Evolutionary conservation across 129 eudicot species (phyloP).

Genomic region (Artemisia annua): DNA sequence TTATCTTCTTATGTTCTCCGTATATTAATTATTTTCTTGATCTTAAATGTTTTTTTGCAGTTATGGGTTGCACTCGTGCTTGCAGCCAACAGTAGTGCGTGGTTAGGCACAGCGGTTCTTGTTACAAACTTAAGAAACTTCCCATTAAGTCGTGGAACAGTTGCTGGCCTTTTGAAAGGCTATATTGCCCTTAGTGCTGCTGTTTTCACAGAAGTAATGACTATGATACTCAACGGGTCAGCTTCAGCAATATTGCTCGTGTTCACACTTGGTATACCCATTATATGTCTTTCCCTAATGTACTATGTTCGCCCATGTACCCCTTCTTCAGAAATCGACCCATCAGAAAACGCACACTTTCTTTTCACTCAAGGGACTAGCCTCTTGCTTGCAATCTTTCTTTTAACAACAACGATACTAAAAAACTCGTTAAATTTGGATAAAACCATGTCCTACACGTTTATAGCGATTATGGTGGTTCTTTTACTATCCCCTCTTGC

Average conservation of each 20-base stretch:
- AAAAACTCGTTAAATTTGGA: slow-evolving; percentile 42
- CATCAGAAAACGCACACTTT: slow-evolving; percentile 65
- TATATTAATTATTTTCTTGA: neutral
- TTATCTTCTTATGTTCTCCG: too few relatives aligned
- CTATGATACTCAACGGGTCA: slow-evolving; percentile 67
- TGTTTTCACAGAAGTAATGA: slow-evolving; percentile 71
- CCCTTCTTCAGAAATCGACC: slow-evolving; percentile 68
- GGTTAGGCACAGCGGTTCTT: slow-evolving; percentile 87
- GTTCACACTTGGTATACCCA: slow-evolving; percentile 69
- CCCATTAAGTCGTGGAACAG: slow-evolving; percentile 91
- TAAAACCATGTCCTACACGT: slow-evolving; percentile 41
- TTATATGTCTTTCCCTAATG: slow-evolving; percentile 68
- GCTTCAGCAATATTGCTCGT: slow-evolving; percentile 56
- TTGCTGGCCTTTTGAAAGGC: slow-evolving; percentile 96
- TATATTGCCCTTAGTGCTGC: slow-evolving; percentile 94
- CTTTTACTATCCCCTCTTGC: slow-evolving; percentile 85
- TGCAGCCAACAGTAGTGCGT: slow-evolving; percentile 85
- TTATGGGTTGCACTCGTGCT: slow-evolving; percentile 79
- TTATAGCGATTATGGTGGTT: slow-evolving; percentile 66
- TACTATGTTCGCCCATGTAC: slow-evolving; percentile 84
- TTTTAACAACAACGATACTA: slow-evolving; percentile 77
- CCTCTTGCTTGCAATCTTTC: slow-evolving; percentile 67
- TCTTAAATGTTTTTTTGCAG: slow-evolving; percentile 34
- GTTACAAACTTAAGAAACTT: slow-evolving; percentile 93
- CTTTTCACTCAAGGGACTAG: slow-evolving; percentile 85